Evolutionary conservation across 805 yeast species (phyloP).

Genomic region (Groenewaldozyma tartarivorans): DNA sequence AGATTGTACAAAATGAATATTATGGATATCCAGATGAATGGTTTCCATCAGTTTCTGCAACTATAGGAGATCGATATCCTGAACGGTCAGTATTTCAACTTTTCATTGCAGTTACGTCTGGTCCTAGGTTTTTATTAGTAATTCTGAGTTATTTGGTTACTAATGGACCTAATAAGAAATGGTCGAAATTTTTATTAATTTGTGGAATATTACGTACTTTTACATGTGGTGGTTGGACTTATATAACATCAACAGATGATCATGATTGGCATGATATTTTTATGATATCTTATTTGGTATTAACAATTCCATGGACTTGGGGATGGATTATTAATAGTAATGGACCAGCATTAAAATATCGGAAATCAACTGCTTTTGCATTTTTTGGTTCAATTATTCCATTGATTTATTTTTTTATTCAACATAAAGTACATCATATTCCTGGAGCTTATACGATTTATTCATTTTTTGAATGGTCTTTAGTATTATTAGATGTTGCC

Average conservation of each 20-base stretch:
- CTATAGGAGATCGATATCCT: slow-evolving; percentile 95
- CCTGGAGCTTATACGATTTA: slow-evolving; percentile 95
- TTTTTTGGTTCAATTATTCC: slow-evolving; percentile 76
- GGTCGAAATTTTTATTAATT: slow-evolving; percentile 28
- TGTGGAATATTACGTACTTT: slow-evolving; percentile 81
- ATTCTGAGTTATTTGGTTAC: slow-evolving; percentile 38
- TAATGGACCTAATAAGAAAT: slow-evolving; percentile 29
- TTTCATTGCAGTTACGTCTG: slow-evolving; percentile 84
- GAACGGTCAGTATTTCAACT: slow-evolving; percentile 90
- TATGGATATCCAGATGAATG: slow-evolving; percentile 95
- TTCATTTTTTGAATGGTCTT: slow-evolving; percentile 91
- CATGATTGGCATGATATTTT: slow-evolving; percentile 94
- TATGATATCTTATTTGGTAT: slow-evolving; percentile 81
- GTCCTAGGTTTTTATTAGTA: slow-evolving; percentile 72
- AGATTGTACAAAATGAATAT: slow-evolving; percentile 78
- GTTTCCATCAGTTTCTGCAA: slow-evolving; percentile 96
- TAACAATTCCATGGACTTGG: slow-evolving; percentile 88
- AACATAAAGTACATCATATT: slow-evolving; percentile 77
- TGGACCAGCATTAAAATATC: slow-evolving; percentile 35
- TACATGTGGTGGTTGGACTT: slow-evolving; percentile 98
- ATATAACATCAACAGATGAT: slow-evolving; percentile 93
- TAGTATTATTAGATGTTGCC: slow-evolving; percentile 71
- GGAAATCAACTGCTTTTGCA: slow-evolving; percentile 41
- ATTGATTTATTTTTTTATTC: slow-evolving; percentile 78
- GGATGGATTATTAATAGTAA: slow-evolving; percentile 43